Evolutionary conservation across 805 yeast species (phyloP), one percentile per base, ranked within the genome.

Genomic region (Ogataea paraovalis): DNA sequence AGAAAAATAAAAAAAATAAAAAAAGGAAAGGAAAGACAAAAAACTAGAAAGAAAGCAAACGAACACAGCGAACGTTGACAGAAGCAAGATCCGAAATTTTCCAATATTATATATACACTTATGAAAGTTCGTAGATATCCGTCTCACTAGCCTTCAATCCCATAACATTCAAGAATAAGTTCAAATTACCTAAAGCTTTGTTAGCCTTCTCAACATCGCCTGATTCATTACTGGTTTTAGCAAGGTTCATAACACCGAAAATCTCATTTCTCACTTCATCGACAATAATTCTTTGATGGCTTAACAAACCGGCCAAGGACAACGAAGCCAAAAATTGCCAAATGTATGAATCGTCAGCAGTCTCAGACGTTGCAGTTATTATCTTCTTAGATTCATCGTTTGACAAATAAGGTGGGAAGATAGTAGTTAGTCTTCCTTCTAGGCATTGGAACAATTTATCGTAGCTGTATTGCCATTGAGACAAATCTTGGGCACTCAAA

Each of bases 301-400:
- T 85, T 57, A 87, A 71, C 63, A 86, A 84, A 54, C 97, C 96
- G 51, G 96, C 92, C 53, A 92, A 73, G 0, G 98, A 92, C 51
- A 92, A 76, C 13, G 96, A 85, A 20, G 99, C 99, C 66, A 92
- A 78, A 62, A 92, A 91, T 70, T 92, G 97, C 99, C 99, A 92
- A 43, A 89, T 89, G 61, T 91, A 90, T 33, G 90, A 79, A 54
- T 83, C 90, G 59, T 85, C 92, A n/a, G 53, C n/a, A 41, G 39
- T 30, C 34, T 30, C 33, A 13, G 36, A 10, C 61, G 53, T 20
- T 51, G 53, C 45, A 36, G 65, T 64, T 37, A 69, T 72, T 43
- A 69, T 73, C 43, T 52, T 55, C 39, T 47, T 55, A 14, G 42
- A 44, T 23, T 60, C 66, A 52, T 60, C 66, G 33, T 64, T 61